These are phyloP conservation scores for Microbotryomycetes sp. DNA, from an alignment of 1,284 basidiomycete genomes.

Conservation along the genomic window DNA sequence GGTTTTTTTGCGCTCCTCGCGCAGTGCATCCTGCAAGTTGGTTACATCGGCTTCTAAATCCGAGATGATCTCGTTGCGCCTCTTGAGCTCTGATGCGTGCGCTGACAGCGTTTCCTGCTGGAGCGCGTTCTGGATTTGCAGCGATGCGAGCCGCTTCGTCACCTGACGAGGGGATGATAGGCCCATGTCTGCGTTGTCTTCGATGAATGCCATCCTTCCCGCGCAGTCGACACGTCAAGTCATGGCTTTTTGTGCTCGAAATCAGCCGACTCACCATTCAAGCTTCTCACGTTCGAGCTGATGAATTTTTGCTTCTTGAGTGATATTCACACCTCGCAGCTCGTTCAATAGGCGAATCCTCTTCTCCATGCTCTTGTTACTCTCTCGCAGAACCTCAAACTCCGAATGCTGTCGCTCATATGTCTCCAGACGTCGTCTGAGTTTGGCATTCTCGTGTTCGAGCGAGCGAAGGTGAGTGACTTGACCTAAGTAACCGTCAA, in stretches of 20 bases:
- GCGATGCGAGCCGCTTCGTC: slow-evolving; percentile 33
- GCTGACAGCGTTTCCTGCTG: slow-evolving; percentile 29
- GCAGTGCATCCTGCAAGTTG: slow-evolving; percentile 28
- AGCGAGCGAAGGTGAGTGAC: slow-evolving; percentile 53
- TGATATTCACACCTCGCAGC: slow-evolving; percentile 54
- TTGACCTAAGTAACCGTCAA: slow-evolving; percentile 20
- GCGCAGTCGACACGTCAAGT: not conserved
- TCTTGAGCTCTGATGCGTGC: slow-evolving; percentile 25
- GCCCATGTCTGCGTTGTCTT: slow-evolving; percentile 10
- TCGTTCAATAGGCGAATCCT: slow-evolving; percentile 54
- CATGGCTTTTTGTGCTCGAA: too few relatives aligned
- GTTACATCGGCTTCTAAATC: slow-evolving; percentile 33
- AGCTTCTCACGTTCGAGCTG: slow-evolving; percentile 52
- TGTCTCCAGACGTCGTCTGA: slow-evolving; percentile 52
- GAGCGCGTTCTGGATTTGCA: slow-evolving; percentile 32
- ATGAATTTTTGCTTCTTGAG: slow-evolving; percentile 58
- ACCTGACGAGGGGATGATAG: slow-evolving; percentile 34
- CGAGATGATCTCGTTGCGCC: slow-evolving; percentile 34
- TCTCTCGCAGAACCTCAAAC: slow-evolving; percentile 64
- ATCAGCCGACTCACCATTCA: slow-evolving; percentile 29
- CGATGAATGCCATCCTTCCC: slow-evolving; percentile 25
- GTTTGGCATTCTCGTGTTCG: slow-evolving; percentile 57
- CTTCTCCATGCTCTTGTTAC: slow-evolving; percentile 59
- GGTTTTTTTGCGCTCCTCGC: slow-evolving; percentile 7
- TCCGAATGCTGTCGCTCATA: slow-evolving; percentile 55